These are phyloP conservation scores for Metarhizium brunneum DNA, from an alignment of 2,329 filamentous ascomycete species.

Conservation along the genomic window DNA sequence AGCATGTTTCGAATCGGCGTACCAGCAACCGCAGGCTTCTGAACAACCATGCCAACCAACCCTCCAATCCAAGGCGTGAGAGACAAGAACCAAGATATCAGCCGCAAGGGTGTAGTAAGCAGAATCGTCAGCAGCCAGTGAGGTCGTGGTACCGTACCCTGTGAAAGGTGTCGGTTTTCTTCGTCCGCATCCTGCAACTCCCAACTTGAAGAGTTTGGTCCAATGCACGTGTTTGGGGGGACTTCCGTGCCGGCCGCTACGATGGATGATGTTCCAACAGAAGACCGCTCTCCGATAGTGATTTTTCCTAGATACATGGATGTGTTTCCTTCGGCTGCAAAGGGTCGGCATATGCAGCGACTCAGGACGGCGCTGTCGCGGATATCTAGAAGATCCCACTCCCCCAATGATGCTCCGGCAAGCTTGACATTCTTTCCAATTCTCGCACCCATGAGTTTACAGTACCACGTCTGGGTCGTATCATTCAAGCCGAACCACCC, in stretches of 20 bases:
- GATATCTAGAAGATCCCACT: slow-evolving; percentile 48
- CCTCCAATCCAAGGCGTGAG: slow-evolving; percentile 36
- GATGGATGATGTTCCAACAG: slow-evolving; percentile 38
- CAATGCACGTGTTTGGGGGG: slow-evolving; percentile 41
- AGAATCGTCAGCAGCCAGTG: slow-evolving; percentile 36
- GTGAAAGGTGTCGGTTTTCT: slow-evolving; percentile 33
- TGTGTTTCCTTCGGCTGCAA: slow-evolving; percentile 46
- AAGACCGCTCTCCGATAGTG: slow-evolving; percentile 35
- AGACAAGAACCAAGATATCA: slow-evolving; percentile 30
- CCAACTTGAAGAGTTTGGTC: slow-evolving; percentile 49
- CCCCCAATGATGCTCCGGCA: slow-evolving; percentile 34
- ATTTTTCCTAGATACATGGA: slow-evolving; percentile 47
- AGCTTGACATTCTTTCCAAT: slow-evolving; percentile 44
- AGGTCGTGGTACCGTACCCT: slow-evolving; percentile 26
- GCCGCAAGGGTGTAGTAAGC: slow-evolving; percentile 30
- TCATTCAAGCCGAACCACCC: slow-evolving; percentile 35
- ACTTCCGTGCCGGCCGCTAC: slow-evolving; percentile 40
- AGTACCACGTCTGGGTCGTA: slow-evolving; percentile 33
- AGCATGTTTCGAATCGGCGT: slow-evolving; percentile 32
- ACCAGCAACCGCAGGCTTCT: slow-evolving; percentile 20
- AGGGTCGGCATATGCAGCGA: slow-evolving; percentile 39
- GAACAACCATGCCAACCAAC: slow-evolving; percentile 34
- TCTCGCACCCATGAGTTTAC: slow-evolving; percentile 40
- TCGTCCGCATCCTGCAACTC: slow-evolving; percentile 39
- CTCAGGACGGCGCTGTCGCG: slow-evolving; percentile 38